Base-by-base conservation (phyloP, 1,284 basidiomycete genomes). In the Afroboletus lepidellus region DNA sequence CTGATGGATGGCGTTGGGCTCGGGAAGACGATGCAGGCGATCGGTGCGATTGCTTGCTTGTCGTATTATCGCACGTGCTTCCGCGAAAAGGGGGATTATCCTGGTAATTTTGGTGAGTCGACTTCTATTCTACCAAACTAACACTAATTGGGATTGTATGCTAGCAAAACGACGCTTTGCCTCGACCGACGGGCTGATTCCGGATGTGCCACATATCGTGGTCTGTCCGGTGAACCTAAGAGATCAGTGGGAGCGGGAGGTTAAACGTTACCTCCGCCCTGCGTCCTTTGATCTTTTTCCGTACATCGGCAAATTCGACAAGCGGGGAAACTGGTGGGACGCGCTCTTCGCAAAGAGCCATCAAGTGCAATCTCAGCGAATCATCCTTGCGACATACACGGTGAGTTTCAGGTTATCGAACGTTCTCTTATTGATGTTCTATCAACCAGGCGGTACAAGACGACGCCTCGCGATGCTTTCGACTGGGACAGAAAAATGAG, bases 1-100 rank as follows among this genome's bases (percentile, higher is more conserved):
- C 27, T 56, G 15, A 55, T 56, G 53, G 48, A 55, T 3, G 32
- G 55, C 1, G 45, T 56, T 0, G 36, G 53, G 0, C 41, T 56
- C 3, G 44, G 53, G 0, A 55, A 55, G 8, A 53, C 42, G 0
- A 1, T 54, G 5, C 39, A 55, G 5, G 54, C 24, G 0, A 0
- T 53, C 0, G 46, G 50, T 0, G 13, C 24, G 0, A 46, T 55
- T 2, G 41, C 46, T 0, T 55, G 54, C 6, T 6, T 55, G 0
- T 4, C 27, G 3, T 46, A 3, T 4, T 46, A 46, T 21, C 12
- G 43, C 8, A 3, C n/a, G 1, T 3, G 13, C 5, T 33, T 2
- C 20, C 2, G 9, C 1, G 8, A 4, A 1, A 24, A 34, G 5
- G 23, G 20, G 1, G 3, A 27, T 5, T 44, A 16, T 11, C 32